phyloP scores from a whole-genome alignment of 2,329 filamentous ascomycete species.

The Calcarisporium arbuscula region DNA sequence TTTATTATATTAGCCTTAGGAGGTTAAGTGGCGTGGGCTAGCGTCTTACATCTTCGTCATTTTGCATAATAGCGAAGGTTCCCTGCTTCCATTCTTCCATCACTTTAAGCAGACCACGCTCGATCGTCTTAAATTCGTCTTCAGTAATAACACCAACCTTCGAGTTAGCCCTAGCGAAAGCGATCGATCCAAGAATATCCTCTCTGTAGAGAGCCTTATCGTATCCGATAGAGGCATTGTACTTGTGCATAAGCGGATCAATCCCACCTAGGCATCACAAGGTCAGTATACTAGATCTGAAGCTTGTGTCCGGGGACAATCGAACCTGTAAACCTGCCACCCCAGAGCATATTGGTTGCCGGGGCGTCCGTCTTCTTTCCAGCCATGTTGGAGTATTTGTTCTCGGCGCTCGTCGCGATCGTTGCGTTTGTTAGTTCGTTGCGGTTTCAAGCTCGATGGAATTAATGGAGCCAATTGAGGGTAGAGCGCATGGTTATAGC shows the following conservation, averaged over 20 bases:
- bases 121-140: conserved; percentile 68
- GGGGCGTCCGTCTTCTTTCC: conserved; percentile 20
- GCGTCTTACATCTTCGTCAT: conserved; percentile 44
- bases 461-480: too few relatives aligned
- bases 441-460: too few relatives aligned
- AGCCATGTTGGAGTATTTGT: conserved; percentile 15
- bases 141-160: conserved; percentile 67
- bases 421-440: conserved; percentile 9
- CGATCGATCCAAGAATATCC: conserved; percentile 75
- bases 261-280: conserved; percentile 41
- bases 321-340: conserved; percentile 46
- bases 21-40: conserved; percentile 5
- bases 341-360: conserved; percentile 32
- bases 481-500: too few relatives aligned
- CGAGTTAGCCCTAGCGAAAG: conserved; percentile 74
- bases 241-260: conserved; percentile 80
- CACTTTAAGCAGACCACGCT: conserved; percentile 59
- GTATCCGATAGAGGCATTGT: conserved; percentile 73
- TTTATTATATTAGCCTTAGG: conserved; percentile 11
- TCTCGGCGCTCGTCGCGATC: conserved; percentile 1
- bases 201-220: conserved; percentile 74
- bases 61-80: conserved; percentile 46
- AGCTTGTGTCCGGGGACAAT: conserved; percentile 16
- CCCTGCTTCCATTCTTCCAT: conserved; percentile 47
- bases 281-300: conserved; percentile 21